Base-by-base conservation (phyloP, 2,329 filamentous ascomycete genomes). In the Fusarium poae region DNA sequence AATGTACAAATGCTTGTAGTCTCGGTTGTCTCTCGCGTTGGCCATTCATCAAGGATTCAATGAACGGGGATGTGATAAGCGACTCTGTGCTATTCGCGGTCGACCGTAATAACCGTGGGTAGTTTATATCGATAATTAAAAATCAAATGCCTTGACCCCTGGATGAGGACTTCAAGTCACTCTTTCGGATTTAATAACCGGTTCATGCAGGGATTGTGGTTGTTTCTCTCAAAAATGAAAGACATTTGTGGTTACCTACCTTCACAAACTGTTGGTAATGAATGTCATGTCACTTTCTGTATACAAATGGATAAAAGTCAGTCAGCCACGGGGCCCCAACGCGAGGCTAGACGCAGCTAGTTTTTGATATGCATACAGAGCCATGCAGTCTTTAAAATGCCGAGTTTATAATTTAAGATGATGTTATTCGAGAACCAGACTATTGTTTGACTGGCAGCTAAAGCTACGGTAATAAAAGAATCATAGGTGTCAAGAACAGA, bases 271-370 rank as follows among this genome's bases (percentile, higher is more conserved):
- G 23, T 40, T 39, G 34, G 48, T 15, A 35, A 39, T 46, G 12
- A 35, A 39, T 46, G 12, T 63, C 37, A 57, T 62, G 52, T 39
- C 43, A 58, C 63, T 23, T 46, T 63, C 20, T 46, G 34, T 35
- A 37, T 37, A 25, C 18, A 46, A 60, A 67, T 62, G 43, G 37
- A 37, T 32, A 20, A 39, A 34, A 54, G 49, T 32, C 62, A 54
- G 49, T 32, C 62, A 66, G 57, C 63, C 57, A 63, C 34, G 34
- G 23, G 20, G 35, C 64, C 43, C 57, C 57, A 67, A 63, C 34
- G 27, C 40, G 48, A 57, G 29, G 40, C 51, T 62, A 50, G 29
- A 53, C 43, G 57, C 39, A 50, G 52, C 63, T 63, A 44, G 30
- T 35, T 25, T 43, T 49, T 45, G 23, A 60, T 50, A 25, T 49